Evolutionary conservation across 1,284 basidiomycete genomes (phyloP).

Genomic region (Leccinum pachyderme): DNA sequence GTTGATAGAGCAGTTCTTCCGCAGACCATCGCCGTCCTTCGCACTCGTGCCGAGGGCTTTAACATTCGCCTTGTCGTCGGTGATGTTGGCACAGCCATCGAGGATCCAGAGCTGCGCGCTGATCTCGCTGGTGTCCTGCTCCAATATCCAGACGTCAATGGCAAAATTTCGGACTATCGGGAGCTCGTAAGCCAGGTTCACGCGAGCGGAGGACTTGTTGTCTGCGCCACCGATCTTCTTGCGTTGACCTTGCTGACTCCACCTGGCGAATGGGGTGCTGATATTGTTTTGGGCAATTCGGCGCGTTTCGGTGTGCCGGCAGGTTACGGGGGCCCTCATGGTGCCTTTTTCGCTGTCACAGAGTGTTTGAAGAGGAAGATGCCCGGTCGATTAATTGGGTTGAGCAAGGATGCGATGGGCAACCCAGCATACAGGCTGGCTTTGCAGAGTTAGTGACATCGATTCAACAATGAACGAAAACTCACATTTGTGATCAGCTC

Average conservation of each 20-base stretch:
- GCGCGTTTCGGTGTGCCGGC: slow-evolving; percentile 93
- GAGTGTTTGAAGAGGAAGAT: slow-evolving; percentile 96
- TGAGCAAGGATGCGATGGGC: slow-evolving; percentile 83
- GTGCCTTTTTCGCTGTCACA: slow-evolving; percentile 93
- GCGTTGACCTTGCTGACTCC: slow-evolving; percentile 93
- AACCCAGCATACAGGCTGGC: slow-evolving; percentile 90
- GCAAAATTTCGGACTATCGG: slow-evolving; percentile 78
- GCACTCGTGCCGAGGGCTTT: slow-evolving; percentile 87
- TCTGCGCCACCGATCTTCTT: slow-evolving; percentile 89
- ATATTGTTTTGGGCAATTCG: slow-evolving; percentile 93
- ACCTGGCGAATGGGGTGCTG: slow-evolving; percentile 98
- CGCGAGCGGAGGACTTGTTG: slow-evolving; percentile 73
- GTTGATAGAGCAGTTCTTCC: slow-evolving; percentile 82
- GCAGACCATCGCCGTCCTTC: slow-evolving; percentile 85
- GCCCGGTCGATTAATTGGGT: slow-evolving; percentile 92
- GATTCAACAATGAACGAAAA: not conserved
- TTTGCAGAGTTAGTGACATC: slow-evolving; percentile 77
- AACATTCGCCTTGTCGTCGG: slow-evolving; percentile 78
- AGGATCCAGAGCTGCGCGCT: slow-evolving; percentile 53
- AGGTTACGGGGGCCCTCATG: slow-evolving; percentile 91
- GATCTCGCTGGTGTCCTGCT: slow-evolving; percentile 87
- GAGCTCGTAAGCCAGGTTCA: slow-evolving; percentile 72
- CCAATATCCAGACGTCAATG: slow-evolving; percentile 92
- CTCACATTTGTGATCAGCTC: slow-evolving; percentile 50
- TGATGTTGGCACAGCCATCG: slow-evolving; percentile 51